A percentile compares a stretch with the other conserved stretches of the same genome.
Conservation (phyloP, 495 filamentous ascomycete species). For the Penicillium verhagenii region DNA sequence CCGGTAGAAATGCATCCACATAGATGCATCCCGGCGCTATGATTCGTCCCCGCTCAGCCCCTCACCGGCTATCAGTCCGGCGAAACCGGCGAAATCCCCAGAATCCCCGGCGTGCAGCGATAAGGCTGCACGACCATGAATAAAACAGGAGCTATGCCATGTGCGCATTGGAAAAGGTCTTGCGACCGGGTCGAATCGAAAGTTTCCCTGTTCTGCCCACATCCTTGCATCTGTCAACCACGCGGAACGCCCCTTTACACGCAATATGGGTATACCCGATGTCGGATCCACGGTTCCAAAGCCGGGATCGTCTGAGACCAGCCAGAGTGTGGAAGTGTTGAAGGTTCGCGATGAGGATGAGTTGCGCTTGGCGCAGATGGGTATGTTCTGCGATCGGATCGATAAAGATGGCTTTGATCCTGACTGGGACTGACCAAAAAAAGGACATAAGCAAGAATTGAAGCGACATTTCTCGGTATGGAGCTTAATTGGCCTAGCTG, state of each 20-base stretch:
- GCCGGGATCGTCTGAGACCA: neutral
- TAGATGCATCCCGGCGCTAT: neutral
- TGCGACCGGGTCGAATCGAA: neutral
- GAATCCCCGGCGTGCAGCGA: conserved; percentile 9
- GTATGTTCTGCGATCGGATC: conserved; percentile 29
- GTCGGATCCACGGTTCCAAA: conserved; percentile 1
- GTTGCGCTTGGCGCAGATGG: conserved; percentile 43
- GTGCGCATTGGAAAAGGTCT: neutral
- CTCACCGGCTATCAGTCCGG: conserved; percentile 16
- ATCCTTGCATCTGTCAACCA: neutral
- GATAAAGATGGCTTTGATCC: neutral
- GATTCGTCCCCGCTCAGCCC: conserved; percentile 15
- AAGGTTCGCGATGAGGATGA: conserved; percentile 36
- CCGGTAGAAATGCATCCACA: neutral
- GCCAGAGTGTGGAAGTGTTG: conserved; percentile 4
- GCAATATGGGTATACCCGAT: conserved; percentile 11
- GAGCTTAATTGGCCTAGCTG: conserved; percentile 40
- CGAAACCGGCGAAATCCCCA: conserved; percentile 14
- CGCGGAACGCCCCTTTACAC: neutral
- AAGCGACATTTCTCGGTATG: conserved; percentile 40
- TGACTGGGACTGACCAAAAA: neutral
- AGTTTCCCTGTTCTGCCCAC: neutral
- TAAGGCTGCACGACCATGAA: conserved; percentile 15
- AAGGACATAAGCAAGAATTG: conserved; percentile 44
- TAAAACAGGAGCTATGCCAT: conserved; percentile 4